phyloP scores from a whole-genome alignment of 108 stramenopile species.

The Cylindrotheca fusiformis region DNA sequence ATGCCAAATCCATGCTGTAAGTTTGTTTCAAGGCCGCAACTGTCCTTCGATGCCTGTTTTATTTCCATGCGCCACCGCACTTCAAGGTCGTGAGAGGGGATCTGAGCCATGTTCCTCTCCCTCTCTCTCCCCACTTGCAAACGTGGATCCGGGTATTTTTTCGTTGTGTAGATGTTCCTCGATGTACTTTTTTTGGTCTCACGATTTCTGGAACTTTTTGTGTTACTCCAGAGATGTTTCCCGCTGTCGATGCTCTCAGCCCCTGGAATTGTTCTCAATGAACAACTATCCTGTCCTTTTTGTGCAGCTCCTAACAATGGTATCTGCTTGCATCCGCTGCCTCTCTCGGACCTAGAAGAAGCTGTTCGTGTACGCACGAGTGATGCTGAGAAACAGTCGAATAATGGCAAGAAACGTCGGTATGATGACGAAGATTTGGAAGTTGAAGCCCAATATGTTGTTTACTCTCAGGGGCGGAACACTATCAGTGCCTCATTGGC shows the following conservation, averaged over 20 bases:
- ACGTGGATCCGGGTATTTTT: too few relatives aligned
- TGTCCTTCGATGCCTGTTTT: too few relatives aligned
- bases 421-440: conserved; percentile 1
- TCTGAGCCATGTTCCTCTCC: too few relatives aligned
- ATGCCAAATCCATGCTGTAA: conserved; percentile 62
- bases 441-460: conserved; percentile 10
- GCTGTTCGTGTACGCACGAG: conserved; percentile 21
- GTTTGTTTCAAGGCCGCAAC: conserved; percentile 6
- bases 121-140: too few relatives aligned
- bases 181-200: too few relatives aligned
- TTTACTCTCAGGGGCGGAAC: conserved; percentile 8
- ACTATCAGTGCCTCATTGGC: neutral
- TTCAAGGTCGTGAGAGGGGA: too few relatives aligned
- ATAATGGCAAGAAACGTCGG: neutral
- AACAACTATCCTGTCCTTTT: too few relatives aligned
- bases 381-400: neutral
- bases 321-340: conserved; percentile 30
- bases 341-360: conserved; percentile 24
- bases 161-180: too few relatives aligned
- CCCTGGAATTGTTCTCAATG: too few relatives aligned
- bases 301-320: conserved; percentile 19
- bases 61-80: too few relatives aligned
- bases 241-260: conserved; percentile 6
- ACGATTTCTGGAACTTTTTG: neutral
- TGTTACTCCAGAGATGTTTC: neutral